Conservation (phyloP, 495 filamentous ascomycete genomes). For the Friedmanniomyces simplex region DNA sequence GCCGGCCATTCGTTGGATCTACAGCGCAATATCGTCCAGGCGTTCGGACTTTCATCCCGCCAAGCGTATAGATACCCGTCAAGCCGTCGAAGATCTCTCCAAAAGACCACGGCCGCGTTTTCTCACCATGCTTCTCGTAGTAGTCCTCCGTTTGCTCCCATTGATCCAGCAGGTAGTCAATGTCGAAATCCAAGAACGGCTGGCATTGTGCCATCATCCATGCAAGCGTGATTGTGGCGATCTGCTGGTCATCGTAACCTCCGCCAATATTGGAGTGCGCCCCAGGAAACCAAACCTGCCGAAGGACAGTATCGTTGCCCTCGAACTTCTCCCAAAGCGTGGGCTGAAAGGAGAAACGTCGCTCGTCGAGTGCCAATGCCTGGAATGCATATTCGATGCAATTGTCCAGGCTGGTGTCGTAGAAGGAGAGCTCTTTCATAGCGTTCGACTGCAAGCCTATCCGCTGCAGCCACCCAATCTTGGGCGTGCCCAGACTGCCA, state of each 20-base stretch:
- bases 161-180: conserved; percentile 41
- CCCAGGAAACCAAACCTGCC: conserved; percentile 66
- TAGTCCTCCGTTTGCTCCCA: conserved; percentile 38
- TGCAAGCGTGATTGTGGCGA: conserved; percentile 55
- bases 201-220: conserved; percentile 67
- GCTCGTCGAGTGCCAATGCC: conserved; percentile 63
- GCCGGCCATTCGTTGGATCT: conserved; percentile 39
- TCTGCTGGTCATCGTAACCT: conserved; percentile 46
- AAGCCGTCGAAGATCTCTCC: conserved; percentile 43
- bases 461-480: conserved; percentile 28
- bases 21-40: conserved; percentile 49
- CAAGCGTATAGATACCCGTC: conserved; percentile 40
- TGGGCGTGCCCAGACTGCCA: conserved; percentile 27
- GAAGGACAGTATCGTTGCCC: conserved; percentile 36
- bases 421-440: conserved; percentile 46
- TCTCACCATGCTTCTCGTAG: conserved; percentile 39
- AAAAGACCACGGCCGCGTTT: conserved; percentile 48
- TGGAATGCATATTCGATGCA: conserved; percentile 60
- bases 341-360: conserved; percentile 52
- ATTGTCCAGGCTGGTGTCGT: conserved; percentile 48
- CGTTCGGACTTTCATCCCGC: conserved; percentile 42
- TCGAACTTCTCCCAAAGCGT: conserved; percentile 49
- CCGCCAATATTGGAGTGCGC: conserved; percentile 59
- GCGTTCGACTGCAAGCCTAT: conserved; percentile 37
- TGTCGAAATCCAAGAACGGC: conserved; percentile 49